Evolutionary conservation across 2,329 filamentous ascomycete genomes (phyloP), one percentile per base, ranked within the genome.

Genomic region (Emergomyces orientalis): DNA sequence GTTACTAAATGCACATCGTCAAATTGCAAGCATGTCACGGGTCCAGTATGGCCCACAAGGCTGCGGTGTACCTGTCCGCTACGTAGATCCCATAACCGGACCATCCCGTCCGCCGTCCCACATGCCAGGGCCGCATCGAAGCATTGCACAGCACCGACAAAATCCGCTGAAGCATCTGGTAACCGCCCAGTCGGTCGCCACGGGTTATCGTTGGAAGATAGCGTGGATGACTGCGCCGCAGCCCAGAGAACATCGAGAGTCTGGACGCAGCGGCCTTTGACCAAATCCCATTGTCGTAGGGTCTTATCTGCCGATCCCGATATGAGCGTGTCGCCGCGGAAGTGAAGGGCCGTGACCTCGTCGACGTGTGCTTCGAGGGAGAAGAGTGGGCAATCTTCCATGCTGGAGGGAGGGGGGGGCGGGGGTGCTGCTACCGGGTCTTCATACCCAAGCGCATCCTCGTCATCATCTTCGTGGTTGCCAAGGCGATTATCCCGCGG

Each of bases 241-340:
- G 94, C 94, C 94, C 94, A 99, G 74, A 99, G 89, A 7, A 99
- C 93, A 76, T 99, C 94, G 58, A 99, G 81, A 2, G 94, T 99
- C 77, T 99, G 94, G 61, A 99, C 90, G 75, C 94, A 97, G 58
- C 94, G 88, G n/a, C 94, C 94, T 74, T 92, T 97, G 70, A 93
- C 90, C 59, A 99, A 82, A 79, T 99, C 94, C 94, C 94, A 99
- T 75, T 99, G 94, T 54, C 94, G 87, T 62, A 99, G 81, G 1
- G 94, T 99, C 81, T 99, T 99, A 78, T 99, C 94, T 0, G 94
- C 89, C 8, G 93, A 97, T 14, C 94, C 94, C 1, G 94, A 99
- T 39, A 99, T 91, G 19, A 99, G 83, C 0, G 90, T 91, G 68
- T 96, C 88, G 62, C 90, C 90, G 64, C 87, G 84, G 78, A 99